Percentiles rank a stretch among this genome's conserved stretches.
These are phyloP conservation scores for Trichothecium sympodiale DNA, from an alignment of 2,329 filamentous ascomycete genomes.

Conservation along the genomic window DNA sequence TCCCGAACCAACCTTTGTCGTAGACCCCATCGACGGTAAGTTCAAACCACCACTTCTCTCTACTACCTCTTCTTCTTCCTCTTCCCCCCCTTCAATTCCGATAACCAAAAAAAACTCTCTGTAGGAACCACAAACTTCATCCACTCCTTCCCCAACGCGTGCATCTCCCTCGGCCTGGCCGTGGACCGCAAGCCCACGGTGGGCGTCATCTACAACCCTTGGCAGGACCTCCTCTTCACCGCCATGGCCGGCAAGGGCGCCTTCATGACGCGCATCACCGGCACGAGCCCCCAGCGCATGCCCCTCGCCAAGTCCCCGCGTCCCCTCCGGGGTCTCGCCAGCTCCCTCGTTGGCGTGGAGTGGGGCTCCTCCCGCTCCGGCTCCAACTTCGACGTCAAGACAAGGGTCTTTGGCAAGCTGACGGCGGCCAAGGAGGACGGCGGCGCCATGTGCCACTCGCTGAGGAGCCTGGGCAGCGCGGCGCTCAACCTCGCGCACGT, in stretches of 20 bases:
- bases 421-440: conserved; percentile 47
- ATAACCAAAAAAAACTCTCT: neutral
- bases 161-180: conserved; percentile 65
- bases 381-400: conserved; percentile 60
- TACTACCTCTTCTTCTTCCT: neutral
- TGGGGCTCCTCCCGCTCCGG: conserved; percentile 62
- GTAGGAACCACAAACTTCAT: conserved; percentile 63
- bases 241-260: conserved; percentile 59
- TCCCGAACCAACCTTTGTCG: conserved; percentile 61
- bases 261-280: conserved; percentile 38
- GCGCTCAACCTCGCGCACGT: conserved; percentile 66
- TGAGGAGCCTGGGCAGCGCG: conserved; percentile 61
- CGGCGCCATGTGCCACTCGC: conserved; percentile 65
- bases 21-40: conserved; percentile 60
- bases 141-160: conserved; percentile 63
- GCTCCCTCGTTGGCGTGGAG: conserved; percentile 57
- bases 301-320: conserved; percentile 38
- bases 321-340: conserved; percentile 48
- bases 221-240: conserved; percentile 56
- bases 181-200: conserved; percentile 50
- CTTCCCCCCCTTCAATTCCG: neutral
- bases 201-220: conserved; percentile 74
- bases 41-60: neutral
- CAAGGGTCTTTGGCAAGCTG: conserved; percentile 51
- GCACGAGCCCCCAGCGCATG: conserved; percentile 23